phyloP scores from a whole-genome alignment of 805 yeast genomes.

The Lipomyces orientalis region DNA sequence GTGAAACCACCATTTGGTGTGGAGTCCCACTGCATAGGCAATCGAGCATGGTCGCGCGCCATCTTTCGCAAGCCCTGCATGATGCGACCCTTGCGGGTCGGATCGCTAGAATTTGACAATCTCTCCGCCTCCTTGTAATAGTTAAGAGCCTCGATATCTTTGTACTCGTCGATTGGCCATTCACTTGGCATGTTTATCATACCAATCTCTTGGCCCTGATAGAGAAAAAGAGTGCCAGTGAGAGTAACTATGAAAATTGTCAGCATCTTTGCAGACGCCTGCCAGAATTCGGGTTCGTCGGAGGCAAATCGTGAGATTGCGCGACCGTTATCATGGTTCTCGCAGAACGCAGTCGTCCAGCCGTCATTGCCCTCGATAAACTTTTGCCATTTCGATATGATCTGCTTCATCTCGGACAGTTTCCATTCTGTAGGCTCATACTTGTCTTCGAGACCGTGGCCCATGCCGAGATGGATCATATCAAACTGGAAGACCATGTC shows the following conservation, averaged over 20 bases:
- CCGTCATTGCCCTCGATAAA: constrained; percentile 58
- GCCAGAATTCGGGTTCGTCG: constrained; percentile 48
- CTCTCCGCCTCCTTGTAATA: constrained; percentile 43
- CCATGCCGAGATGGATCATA: constrained; percentile 37
- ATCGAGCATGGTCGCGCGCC: constrained; percentile 60
- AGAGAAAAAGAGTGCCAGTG: constrained; percentile 61
- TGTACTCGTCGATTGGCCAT: constrained; percentile 58
- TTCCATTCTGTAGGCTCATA: constrained; percentile 21
- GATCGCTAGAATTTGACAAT: constrained; percentile 8
- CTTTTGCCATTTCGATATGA: constrained; percentile 21
- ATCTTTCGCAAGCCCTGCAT: constrained; percentile 41
- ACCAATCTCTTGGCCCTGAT: constrained; percentile 68
- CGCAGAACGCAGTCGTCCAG: constrained; percentile 61
- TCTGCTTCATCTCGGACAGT: constrained; percentile 19
- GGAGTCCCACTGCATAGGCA: constrained; percentile 60
- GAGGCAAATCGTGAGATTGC: constrained; percentile 59
- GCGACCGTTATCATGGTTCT: constrained; percentile 67
- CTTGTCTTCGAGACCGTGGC: constrained; percentile 19
- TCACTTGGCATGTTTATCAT: constrained; percentile 55
- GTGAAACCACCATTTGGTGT: constrained; percentile 51
- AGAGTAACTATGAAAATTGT: constrained; percentile 54
- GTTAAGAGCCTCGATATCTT: constrained; percentile 57
- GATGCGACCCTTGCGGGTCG: not conserved
- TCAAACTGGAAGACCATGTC: constrained; percentile 50
- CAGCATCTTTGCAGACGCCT: constrained; percentile 55